Percentiles rank a stretch among this genome's conserved stretches.
phyloP scores from a whole-genome alignment of 495 filamentous ascomycete species.

The Annulohypoxylon maeteangense region DNA sequence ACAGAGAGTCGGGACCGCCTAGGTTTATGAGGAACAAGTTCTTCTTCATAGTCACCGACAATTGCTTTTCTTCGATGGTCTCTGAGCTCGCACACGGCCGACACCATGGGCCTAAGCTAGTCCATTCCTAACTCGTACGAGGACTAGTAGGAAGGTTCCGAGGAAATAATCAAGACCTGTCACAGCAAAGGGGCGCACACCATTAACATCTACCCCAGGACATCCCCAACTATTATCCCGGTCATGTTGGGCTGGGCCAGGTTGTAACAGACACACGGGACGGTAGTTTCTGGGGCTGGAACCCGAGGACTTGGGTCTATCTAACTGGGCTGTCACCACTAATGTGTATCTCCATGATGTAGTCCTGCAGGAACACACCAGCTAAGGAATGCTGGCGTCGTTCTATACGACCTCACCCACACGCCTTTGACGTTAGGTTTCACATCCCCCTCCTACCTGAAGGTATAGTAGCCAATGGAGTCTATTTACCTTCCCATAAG shows the following conservation, averaged over 20 bases:
- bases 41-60: not conserved
- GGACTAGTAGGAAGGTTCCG: not conserved
- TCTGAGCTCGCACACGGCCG: not conserved
- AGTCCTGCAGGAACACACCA: slow-evolving; percentile 22
- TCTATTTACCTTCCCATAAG: not conserved
- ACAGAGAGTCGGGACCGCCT: not conserved
- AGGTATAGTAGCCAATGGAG: not conserved
- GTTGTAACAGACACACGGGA: not conserved
- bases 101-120: not conserved
- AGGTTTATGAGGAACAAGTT: not conserved
- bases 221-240: slow-evolving; percentile 2
- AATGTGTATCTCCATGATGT: slow-evolving; percentile 18
- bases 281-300: slow-evolving; percentile 4
- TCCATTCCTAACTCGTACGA: not conserved
- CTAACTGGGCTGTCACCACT: not conserved
- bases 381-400: not conserved
- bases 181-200: not conserved
- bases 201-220: not conserved
- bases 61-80: not conserved
- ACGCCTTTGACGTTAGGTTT: not conserved
- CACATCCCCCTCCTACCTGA: not conserved
- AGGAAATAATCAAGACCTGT: not conserved
- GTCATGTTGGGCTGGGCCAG: not conserved
- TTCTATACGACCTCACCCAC: not conserved
- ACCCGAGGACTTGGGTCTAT: slow-evolving; percentile 16